A percentile compares a stretch with the other conserved stretches of the same genome.
Evolutionary conservation across 2,329 filamentous ascomycete species (phyloP).

Genomic region (Fusarium abutilonis): DNA sequence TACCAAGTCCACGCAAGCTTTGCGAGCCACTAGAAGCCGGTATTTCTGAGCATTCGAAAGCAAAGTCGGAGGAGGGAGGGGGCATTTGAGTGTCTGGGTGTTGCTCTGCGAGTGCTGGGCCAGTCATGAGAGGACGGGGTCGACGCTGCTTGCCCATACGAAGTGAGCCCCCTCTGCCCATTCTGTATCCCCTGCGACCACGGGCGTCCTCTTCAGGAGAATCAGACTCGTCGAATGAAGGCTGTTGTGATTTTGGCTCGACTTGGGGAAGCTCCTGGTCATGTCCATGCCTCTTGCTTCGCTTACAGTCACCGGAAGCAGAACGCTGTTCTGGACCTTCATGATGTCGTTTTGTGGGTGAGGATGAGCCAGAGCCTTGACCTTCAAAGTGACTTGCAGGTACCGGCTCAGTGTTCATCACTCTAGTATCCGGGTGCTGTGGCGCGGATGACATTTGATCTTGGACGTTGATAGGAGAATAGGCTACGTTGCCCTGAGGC

Average conservation of each 20-base stretch:
- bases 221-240: slow-evolving; percentile 14
- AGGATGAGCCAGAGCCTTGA: not conserved
- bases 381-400: not conserved
- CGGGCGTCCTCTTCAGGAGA: slow-evolving; percentile 20
- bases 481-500: slow-evolving; percentile 5
- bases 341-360: slow-evolving; percentile 25
- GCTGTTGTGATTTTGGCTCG: not conserved
- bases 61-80: slow-evolving; percentile 28
- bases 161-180: slow-evolving; percentile 49
- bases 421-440: not conserved
- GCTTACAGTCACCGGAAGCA: slow-evolving; percentile 19
- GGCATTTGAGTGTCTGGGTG: slow-evolving; percentile 6
- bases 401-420: not conserved
- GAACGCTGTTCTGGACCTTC: slow-evolving; percentile 22
- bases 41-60: slow-evolving; percentile 14
- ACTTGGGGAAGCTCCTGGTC: not conserved
- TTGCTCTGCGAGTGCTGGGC: slow-evolving; percentile 31
- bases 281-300: slow-evolving; percentile 26
- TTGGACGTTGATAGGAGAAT: not conserved
- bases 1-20: not conserved
- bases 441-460: not conserved
- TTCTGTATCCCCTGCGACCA: slow-evolving; percentile 40
- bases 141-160: slow-evolving; percentile 47
- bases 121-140: slow-evolving; percentile 27
- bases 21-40: not conserved